Evolutionary conservation across 306 rosid species (phyloP), one percentile per base, ranked within the genome.

Genomic region (Cucumis sativus): DNA sequence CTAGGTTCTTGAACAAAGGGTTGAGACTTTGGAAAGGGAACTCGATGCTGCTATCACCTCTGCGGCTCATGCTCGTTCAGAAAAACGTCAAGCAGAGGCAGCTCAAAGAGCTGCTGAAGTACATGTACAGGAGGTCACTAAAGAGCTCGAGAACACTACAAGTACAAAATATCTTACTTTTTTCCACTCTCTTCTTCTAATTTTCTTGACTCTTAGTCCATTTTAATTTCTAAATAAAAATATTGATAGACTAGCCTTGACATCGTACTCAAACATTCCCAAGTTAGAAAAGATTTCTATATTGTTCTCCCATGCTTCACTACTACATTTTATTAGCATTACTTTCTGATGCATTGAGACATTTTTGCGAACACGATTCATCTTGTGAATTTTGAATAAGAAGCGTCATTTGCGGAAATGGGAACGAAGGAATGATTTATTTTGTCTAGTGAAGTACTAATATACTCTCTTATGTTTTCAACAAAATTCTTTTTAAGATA

Each of bases 131-230:
- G 91, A 92, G 59, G 83, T 92, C 84, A 90, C 95, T 17, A 87
- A 57, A 80, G 98, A 95, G 84, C 97, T 95, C 5, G 98, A 95
- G 88, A 95, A 92, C 88, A 95, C 97, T 77, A 89, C 97, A 78
- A 92, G 98, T 93, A 91, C 64, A 86, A 63, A 16, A 33, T 77
- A 40, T 69, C 59, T 74, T 76, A 16, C 40, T 56, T 15, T 56
- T 74, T 68, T 30, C 13, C 60, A 52, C 9, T 0, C 17, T 20
- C 15, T 40, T 41, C 37, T 25, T 54, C 12, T 43, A 18, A 70
- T 63, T 63, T 37, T 11, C 78, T 55, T 1, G 51, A 74, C 45
- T 30, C 3, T 12, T 70, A 25, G 10, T 6, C n/a, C 77, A 28
- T 52, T 72, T 23, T n/a, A 37, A 14, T 72, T 72, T 16, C n/a